Evolutionary conservation across 1,284 basidiomycete species (phyloP), one percentile per base, ranked within the genome.

Genomic region (Irpex sp.): DNA sequence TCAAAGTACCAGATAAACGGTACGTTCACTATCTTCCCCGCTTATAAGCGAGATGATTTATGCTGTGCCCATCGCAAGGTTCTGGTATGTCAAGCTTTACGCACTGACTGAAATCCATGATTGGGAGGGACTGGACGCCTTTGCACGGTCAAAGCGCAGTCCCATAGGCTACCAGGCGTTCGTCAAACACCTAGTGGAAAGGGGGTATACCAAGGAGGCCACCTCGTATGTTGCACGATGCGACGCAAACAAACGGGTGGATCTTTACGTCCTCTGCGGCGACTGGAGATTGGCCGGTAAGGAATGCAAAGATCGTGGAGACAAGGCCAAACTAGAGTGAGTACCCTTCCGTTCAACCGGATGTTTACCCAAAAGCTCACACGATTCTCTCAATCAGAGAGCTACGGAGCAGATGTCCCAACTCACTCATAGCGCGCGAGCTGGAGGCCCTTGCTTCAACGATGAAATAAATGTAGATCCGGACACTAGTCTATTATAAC

Each of bases 131-230:
- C 81, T 98, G 5, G 94, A 97, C 61, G 72, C 81, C 0, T 96
- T 97, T 72, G 86, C 94, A 0, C 90, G 88, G 69, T 89, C 88
- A 53, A 95, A 89, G 74, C 87, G 93, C 68, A 94, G 92, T 73
- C 96, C 97, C 0, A 97, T 98, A 65, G 97, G 97, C 2, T 98
- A 96, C 71, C 94, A 97, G 73, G 87, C 92, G 0, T 97, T 97
- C 73, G 95, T 97, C 17, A 87, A 85, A 57, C 87, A 94, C 73
- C 80, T 94, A 37, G 82, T 93, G 19, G 80, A 86, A 58, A 86
- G 87, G 59, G 91, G 89, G 0, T 83, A 93, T 70, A 70, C 79
- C 4, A 89, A 86, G 64, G 89, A 96, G 70, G 95, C 93, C 1
- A 78, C 85, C 0, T 66, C 77, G 3, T 97, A 89, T 72, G 91